phyloP scores from a whole-genome alignment of 2,329 filamentous ascomycete genomes.

The Epichloe gansuensis region DNA sequence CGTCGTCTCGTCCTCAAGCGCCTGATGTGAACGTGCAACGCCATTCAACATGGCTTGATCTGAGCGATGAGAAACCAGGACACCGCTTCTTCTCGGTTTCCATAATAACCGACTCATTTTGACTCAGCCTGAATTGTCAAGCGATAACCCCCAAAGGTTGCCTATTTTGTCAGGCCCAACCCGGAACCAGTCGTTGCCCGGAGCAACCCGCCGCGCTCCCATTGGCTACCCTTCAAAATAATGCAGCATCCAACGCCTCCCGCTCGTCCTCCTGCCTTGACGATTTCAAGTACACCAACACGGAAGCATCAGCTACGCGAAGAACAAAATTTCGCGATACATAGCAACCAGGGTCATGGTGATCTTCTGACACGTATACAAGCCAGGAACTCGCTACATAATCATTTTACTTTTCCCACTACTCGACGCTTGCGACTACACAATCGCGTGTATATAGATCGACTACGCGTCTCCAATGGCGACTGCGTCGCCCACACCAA shows the following conservation, averaged over 20 bases:
- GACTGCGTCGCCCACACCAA: constrained; percentile 43
- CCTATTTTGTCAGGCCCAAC: not conserved
- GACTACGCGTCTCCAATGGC: constrained; percentile 28
- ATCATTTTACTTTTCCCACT: constrained; percentile 14
- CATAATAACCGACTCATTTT: not conserved
- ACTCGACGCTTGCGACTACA: constrained; percentile 1
- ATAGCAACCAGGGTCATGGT: constrained; percentile 24
- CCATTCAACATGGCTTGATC: not conserved
- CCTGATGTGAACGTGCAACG: not conserved
- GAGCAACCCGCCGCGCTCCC: constrained; percentile 17
- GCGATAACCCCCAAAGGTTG: not conserved
- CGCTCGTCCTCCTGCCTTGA: constrained; percentile 6
- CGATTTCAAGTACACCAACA: constrained; percentile 13
- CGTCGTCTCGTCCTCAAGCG: no score
- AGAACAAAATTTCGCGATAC: constrained; percentile 14
- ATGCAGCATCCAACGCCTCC: not conserved
- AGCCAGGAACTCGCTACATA: not conserved
- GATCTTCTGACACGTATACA: constrained; percentile 26
- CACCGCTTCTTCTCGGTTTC: not conserved
- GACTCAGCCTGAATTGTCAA: not conserved
- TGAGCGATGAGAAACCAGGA: not conserved
- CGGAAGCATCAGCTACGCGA: constrained; percentile 19
- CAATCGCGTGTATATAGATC: constrained; percentile 1
- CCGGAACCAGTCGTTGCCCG: constrained; percentile 15
- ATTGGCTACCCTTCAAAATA: constrained; percentile 22